These are phyloP conservation scores for Neurospora sp. DNA, from an alignment of 2,329 filamentous ascomycete genomes.

Conservation along the genomic window DNA sequence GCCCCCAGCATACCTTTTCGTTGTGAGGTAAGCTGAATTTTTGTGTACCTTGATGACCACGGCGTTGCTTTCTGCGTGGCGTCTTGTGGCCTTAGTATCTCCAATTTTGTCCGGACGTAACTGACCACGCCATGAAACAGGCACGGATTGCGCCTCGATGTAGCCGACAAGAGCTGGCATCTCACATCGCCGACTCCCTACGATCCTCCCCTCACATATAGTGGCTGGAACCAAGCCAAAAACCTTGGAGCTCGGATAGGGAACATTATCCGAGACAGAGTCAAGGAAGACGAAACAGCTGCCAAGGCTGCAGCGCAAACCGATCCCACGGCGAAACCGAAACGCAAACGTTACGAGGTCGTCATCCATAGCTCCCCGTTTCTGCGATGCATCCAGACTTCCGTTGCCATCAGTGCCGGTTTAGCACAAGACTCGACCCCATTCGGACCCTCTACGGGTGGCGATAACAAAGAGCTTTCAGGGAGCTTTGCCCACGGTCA, in stretches of 20 bases:
- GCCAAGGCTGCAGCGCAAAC: conserved; percentile 14
- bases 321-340: conserved; percentile 14
- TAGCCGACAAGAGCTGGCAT: conserved; percentile 92
- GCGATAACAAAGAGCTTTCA: neutral
- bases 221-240: conserved; percentile 82
- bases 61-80: neutral
- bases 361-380: conserved; percentile 93
- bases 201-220: conserved; percentile 89
- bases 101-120: neutral
- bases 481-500: neutral
- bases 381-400: conserved; percentile 84
- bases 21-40: conserved; percentile 29
- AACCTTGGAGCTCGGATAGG: conserved; percentile 75
- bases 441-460: conserved; percentile 8
- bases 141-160: conserved; percentile 89
- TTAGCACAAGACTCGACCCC: conserved; percentile 53
- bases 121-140: conserved; percentile 30
- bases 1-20: conserved; percentile 34
- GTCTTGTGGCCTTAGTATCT: neutral
- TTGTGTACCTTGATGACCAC: neutral
- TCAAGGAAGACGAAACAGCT: conserved; percentile 33
- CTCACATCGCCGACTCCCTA: conserved; percentile 87
- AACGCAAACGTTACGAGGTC: conserved; percentile 58
- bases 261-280: conserved; percentile 52
- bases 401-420: conserved; percentile 77